Conservation (phyloP, 1,284 basidiomycete genomes). For the Puccinia hordei region DNA sequence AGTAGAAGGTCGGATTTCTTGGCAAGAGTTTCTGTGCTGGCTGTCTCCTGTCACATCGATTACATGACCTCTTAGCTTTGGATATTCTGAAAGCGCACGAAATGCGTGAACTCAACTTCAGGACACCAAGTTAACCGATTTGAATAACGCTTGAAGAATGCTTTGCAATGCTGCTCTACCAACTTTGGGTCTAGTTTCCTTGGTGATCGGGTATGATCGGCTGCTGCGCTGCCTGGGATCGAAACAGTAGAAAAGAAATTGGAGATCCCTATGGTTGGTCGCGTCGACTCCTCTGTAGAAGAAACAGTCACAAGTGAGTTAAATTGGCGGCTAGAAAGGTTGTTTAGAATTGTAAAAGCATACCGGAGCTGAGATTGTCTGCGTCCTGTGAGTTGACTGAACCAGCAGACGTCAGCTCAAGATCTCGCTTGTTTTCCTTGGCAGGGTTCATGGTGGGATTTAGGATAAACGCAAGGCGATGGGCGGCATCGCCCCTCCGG, state of each 20-base stretch:
- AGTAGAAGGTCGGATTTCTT: constrained; percentile 24
- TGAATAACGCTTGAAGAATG: constrained; percentile 29
- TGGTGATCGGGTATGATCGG: neutral
- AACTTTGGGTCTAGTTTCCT: neutral
- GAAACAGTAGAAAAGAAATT: constrained; percentile 12
- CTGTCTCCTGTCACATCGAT: neutral
- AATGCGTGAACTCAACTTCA: neutral
- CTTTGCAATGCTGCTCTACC: neutral
- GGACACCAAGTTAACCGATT: constrained; percentile 36
- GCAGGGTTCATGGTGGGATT: constrained; percentile 40
- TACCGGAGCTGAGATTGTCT: neutral
- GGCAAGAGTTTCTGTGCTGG: neutral
- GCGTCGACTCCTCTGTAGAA: neutral
- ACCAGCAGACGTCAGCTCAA: neutral
- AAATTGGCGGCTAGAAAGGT: neutral
- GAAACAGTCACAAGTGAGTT: neutral
- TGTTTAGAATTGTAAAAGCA: neutral
- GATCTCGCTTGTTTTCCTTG: constrained; percentile 26
- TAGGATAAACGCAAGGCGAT: constrained; percentile 21
- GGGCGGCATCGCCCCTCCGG: constrained; percentile 21
- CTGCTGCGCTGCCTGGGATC: constrained; percentile 22
- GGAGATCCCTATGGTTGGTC: neutral
- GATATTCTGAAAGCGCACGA: neutral
- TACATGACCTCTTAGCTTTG: neutral
- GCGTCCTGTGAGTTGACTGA: constrained; percentile 13